Evolutionary conservation across 208 protist genomes (phyloP), one percentile per base, ranked within the genome.

Genomic region (Tetramitus jugosus): DNA sequence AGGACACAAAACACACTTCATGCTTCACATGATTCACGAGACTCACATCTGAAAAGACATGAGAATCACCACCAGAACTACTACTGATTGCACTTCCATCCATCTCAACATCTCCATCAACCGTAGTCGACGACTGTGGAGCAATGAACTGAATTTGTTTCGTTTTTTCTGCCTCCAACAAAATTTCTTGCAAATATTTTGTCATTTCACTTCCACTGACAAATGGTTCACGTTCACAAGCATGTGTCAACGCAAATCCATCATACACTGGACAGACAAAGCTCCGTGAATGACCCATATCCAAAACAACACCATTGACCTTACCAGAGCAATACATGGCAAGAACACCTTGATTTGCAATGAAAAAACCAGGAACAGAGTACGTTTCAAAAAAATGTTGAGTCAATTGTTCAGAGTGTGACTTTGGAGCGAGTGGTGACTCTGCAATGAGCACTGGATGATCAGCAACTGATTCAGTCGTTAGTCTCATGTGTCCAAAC

Each of bases 121-220:
- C 31, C 3, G 26, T 10, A 49, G 14, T 49, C 31, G 26, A 35
- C n/a, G 20, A 26, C 17, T 71, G 43, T 49, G 20, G 3, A 33
- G 10, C 35, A 26, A 37, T 43, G 20, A 17, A 17, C 23, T 67
- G 13, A 31, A 37, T 49, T 29, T 10, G 3, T n/a, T 91, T 90
- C 84, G 94, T 92, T 40, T 94, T 93, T n/a, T 87, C 87, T 86
- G 98, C 93, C 65, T 31, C 3, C 6, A 71, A 14, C 1, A 49
- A 31, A n/a, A n/a, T n/a, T 71, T 23, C 92, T 86, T 92, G 93
- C 65, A 96, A 76, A 83, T 96, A 96, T 76, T 96, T 89, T 35
- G 94, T 98, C 20, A 97, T 80, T 79, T 98, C 92, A 76, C 91
- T 88, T 60, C 94, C 94, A 61, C 90, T 91, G n/a, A n/a, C n/a